Evolutionary conservation across 225 moss, liverwort and hornwort species (phyloP), one percentile per base, ranked within the genome.

Genomic region (Rhytidiadelphus loreus): DNA sequence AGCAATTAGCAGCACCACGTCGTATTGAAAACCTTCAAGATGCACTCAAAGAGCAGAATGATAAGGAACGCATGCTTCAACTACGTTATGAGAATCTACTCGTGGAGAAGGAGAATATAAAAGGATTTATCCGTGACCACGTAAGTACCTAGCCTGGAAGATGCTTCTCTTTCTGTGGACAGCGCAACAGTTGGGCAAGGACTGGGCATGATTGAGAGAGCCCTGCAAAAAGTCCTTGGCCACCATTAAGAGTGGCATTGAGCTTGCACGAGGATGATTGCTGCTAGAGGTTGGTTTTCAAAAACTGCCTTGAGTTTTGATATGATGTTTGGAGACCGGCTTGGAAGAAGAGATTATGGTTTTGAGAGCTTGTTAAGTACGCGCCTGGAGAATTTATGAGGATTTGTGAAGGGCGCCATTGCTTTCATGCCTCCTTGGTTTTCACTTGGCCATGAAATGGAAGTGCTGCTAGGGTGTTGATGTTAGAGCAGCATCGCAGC

Each of bases 11-110:
- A 85, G 95, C 97, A 89, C 97, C 96, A 35, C 94, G 94, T 68
- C 94, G 95, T 35, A 98, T 98, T 83, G 97, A 96, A 73, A 93
- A 93, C 83, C 93, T 98, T 79, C 97, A 98, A 87, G 96, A 97
- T 78, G 88, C 92, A 62, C 91, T 96, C 25, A 90, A 92, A 79
- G 93, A 93, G 73, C 95, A 97, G 89, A 96, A 94, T 83, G 96
- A 98, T 76, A 93, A 93, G 76, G 95, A 98, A 86, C 95, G 93
- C 62, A 93, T 87, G 84, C 93, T 98, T 83, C 98, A 98, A 90
- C 77, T 97, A 50, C 93, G 89, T 29, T 98, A 95, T 88, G 97
- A 96, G 89, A 96, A 96, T 86, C 81, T 96, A 63, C 90, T 95
- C 77, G 94, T 95, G 87, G 96, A 96, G 95, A 90, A 94, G 88